Percentiles rank a stretch among this genome's conserved stretches.
Conservation (phyloP, 176 grass and related monocot species). For the Chrysopogon serrulatus region DNA sequence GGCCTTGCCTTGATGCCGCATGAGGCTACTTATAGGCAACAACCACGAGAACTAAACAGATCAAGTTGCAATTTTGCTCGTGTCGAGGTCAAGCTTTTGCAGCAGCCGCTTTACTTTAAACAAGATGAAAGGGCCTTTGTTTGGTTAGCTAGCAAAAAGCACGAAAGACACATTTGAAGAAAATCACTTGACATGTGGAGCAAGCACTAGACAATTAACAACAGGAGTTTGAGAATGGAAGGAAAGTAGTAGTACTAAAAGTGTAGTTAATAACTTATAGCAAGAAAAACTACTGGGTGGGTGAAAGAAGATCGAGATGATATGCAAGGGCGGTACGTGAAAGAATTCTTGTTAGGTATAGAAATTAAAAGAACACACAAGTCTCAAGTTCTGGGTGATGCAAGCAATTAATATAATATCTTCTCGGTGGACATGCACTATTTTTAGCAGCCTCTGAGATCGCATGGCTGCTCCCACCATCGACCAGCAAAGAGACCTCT, state of each 20-base stretch:
- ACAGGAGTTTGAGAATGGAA: constrained; percentile 5
- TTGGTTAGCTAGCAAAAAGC: not conserved
- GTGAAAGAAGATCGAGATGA: not conserved
- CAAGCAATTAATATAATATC: not conserved
- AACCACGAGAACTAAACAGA: not conserved
- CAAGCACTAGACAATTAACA: not conserved
- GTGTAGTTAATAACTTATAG: not conserved
- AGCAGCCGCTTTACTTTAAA: not conserved
- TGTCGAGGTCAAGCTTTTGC: constrained; percentile 14
- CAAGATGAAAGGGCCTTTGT: not conserved
- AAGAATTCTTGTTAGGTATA: not conserved
- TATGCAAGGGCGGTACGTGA: not conserved
- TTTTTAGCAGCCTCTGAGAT: not conserved
- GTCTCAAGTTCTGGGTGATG: not conserved
- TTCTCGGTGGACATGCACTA: not conserved
- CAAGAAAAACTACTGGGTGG: not conserved
- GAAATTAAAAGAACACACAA: not conserved
- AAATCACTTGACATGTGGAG: constrained; percentile 29
- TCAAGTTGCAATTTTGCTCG: not conserved
- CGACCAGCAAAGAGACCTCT: not conserved
- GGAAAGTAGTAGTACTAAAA: constrained; percentile 6
- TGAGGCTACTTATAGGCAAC: constrained; percentile 54
- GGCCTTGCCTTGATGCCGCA: constrained; percentile 28
- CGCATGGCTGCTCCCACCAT: not conserved
- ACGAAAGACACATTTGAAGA: not conserved